These are phyloP conservation scores for Phytophthora melonis DNA, from an alignment of 352 stramenopile genomes.

Conservation along the genomic window DNA sequence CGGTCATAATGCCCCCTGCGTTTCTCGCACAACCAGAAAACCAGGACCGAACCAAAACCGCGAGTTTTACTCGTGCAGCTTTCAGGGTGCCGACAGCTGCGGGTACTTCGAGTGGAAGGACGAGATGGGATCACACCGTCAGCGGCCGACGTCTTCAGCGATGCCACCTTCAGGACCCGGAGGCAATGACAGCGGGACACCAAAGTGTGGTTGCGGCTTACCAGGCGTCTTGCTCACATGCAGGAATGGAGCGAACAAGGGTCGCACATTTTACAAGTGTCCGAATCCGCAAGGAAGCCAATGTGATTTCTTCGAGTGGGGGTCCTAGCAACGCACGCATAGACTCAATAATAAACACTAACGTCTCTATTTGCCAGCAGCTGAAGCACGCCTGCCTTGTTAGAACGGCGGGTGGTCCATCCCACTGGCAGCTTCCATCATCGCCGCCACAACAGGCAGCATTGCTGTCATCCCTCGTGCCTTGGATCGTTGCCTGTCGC, in stretches of 20 bases:
- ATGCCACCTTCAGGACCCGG: not conserved
- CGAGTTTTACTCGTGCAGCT: conserved; percentile 94
- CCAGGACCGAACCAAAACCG: conserved; percentile 85
- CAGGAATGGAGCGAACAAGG: conserved; percentile 87
- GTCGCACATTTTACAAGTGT: conserved; percentile 95
- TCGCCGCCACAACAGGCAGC: conserved; percentile 67
- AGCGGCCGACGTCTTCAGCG: conserved; percentile 3
- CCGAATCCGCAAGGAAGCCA: conserved; percentile 81
- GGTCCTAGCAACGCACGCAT: conserved; percentile 34
- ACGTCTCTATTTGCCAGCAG: not conserved
- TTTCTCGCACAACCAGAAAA: conserved; percentile 58
- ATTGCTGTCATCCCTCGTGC: conserved; percentile 44
- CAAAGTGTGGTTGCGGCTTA: conserved; percentile 60
- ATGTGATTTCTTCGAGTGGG: conserved; percentile 95
- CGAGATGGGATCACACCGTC: conserved; percentile 48
- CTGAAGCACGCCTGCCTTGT: not conserved
- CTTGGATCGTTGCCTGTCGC: conserved; percentile 35
- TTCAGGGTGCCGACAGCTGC: conserved; percentile 70
- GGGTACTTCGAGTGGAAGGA: conserved; percentile 93
- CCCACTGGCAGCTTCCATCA: conserved; percentile 55
- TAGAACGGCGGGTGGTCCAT: conserved; percentile 45
- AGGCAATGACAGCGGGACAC: conserved; percentile 9
- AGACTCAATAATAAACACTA: conserved; percentile 21
- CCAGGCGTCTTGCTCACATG: conserved; percentile 62
- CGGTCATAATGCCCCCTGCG: conserved; percentile 54